Evolutionary conservation across 1,139 yeast genomes (phyloP).

Genomic region (Saccharomyces pastorianus): DNA sequence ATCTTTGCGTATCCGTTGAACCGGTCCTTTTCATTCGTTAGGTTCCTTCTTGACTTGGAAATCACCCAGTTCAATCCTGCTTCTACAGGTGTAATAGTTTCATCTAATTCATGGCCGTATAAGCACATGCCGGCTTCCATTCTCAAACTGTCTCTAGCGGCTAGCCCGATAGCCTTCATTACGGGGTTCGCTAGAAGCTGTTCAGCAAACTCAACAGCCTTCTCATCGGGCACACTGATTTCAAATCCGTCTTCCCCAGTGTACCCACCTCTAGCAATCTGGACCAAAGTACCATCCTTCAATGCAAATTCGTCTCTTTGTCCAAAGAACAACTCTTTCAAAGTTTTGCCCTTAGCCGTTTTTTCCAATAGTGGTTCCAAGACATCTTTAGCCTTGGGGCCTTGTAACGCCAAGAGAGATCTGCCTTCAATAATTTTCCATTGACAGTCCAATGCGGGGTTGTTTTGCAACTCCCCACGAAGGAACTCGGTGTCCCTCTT

Average conservation of each 20-base stretch:
- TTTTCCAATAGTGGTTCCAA: constrained; percentile 57
- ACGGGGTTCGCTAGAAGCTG: constrained; percentile 47
- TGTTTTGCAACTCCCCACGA: constrained; percentile 35
- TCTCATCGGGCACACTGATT: constrained; percentile 62
- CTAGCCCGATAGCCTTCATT: constrained; percentile 87
- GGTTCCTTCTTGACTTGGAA: constrained; percentile 66
- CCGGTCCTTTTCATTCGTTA: constrained; percentile 32
- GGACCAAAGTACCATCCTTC: constrained; percentile 38
- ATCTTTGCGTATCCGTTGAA: constrained; percentile 77
- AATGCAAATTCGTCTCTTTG: constrained; percentile 51
- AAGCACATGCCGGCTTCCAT: constrained; percentile 98
- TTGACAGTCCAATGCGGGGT: constrained; percentile 36
- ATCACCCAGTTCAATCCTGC: constrained; percentile 86
- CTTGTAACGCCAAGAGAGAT: constrained; percentile 82
- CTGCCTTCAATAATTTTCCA: constrained; percentile 61
- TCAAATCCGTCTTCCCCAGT: constrained; percentile 99
- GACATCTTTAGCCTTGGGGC: constrained; percentile 67
- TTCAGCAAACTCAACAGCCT: constrained; percentile 56
- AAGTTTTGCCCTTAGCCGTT: constrained; percentile 38
- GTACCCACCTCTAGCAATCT: constrained; percentile 89
- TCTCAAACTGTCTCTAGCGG: constrained; percentile 92
- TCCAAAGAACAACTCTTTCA: constrained; percentile 66
- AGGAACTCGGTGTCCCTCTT: constrained; percentile 69
- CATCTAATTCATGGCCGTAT: constrained; percentile 85
- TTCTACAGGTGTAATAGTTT: constrained; percentile 77